Percentiles rank a stretch among this genome's conserved stretches.
phyloP scores from a whole-genome alignment of 257 asterid genomes.

The Solanum boliviense region DNA sequence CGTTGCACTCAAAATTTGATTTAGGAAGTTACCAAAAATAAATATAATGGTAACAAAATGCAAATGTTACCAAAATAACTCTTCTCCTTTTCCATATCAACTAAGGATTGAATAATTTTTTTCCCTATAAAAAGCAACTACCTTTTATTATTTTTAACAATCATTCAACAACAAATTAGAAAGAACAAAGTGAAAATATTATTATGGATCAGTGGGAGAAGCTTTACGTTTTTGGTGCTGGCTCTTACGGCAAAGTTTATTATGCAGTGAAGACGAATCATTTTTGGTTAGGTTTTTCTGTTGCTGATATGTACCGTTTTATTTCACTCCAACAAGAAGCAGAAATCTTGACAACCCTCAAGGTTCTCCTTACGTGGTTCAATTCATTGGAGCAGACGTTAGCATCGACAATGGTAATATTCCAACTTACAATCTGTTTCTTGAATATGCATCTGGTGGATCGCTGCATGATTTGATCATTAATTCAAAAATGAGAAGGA shows the following conservation, averaged over 20 bases:
- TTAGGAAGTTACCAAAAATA: too few relatives aligned
- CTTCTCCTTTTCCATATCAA: neutral
- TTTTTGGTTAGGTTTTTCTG: neutral
- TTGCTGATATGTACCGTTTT: neutral
- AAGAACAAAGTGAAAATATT: neutral
- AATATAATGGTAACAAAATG: too few relatives aligned
- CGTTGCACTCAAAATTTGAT: neutral
- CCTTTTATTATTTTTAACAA: neutral
- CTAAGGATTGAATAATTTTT: too few relatives aligned
- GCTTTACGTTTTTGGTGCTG: neutral
- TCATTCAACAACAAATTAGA: neutral
- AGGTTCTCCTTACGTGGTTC: neutral
- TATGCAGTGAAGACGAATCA: neutral
- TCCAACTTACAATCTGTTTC: neutral
- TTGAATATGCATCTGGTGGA: neutral
- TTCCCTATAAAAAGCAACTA: neutral
- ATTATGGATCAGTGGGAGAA: neutral
- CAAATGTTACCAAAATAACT: neutral
- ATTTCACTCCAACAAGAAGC: neutral
- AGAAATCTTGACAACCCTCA: neutral
- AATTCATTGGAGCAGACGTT: neutral
- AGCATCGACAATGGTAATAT: neutral
- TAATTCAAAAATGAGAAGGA: neutral
- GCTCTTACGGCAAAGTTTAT: neutral
- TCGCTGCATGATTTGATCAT: neutral